Percentiles rank a stretch among this genome's conserved stretches.
phyloP scores from a whole-genome alignment of 1,284 basidiomycete genomes.

The Acaromyces ingoldii region DNA sequence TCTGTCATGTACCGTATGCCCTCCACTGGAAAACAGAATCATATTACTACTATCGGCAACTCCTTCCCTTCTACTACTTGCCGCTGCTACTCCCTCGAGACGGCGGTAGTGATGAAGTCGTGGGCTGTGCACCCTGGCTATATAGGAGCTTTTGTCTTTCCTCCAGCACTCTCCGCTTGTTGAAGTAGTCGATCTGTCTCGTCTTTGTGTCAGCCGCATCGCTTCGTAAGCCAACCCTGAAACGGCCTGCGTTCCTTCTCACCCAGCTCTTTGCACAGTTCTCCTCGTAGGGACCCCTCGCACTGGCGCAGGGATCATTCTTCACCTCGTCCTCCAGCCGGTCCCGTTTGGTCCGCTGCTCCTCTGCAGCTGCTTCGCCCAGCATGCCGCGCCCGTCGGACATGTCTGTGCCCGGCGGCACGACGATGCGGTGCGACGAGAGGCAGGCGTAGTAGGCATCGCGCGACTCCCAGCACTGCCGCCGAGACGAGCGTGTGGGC shows the following conservation, averaged over 20 bases:
- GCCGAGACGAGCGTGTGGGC: constrained; percentile 37
- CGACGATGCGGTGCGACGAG: constrained; percentile 25
- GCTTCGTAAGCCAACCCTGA: background rate
- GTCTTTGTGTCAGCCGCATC: background rate
- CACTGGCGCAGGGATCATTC: constrained; percentile 38
- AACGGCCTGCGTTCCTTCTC: constrained; percentile 9
- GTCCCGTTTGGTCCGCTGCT: constrained; percentile 13
- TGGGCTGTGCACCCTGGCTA: too few species aligned
- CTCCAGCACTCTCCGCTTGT: constrained; percentile 47
- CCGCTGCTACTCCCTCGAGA: too few species aligned
- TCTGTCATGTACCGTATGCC: too few species aligned
- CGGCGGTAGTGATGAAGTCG: too few species aligned
- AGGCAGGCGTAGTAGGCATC: constrained; percentile 47
- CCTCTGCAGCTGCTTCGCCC: constrained; percentile 12
- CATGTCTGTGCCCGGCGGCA: constrained; percentile 48
- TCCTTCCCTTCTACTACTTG: too few species aligned
- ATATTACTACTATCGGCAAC: too few species aligned
- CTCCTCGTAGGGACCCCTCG: constrained; percentile 35
- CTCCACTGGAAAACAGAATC: too few species aligned
- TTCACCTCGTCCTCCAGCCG: constrained; percentile 19
- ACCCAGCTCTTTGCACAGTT: constrained; percentile 49
- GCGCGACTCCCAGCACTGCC: constrained; percentile 44
- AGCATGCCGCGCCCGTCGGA: constrained; percentile 31
- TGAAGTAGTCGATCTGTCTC: constrained; percentile 48
- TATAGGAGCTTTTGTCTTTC: constrained; percentile 46